Percentiles rank a stretch among this genome's conserved stretches.
These are phyloP conservation scores for Botrytis byssoidea DNA, from an alignment of 2,329 filamentous ascomycete species.

Conservation along the genomic window DNA sequence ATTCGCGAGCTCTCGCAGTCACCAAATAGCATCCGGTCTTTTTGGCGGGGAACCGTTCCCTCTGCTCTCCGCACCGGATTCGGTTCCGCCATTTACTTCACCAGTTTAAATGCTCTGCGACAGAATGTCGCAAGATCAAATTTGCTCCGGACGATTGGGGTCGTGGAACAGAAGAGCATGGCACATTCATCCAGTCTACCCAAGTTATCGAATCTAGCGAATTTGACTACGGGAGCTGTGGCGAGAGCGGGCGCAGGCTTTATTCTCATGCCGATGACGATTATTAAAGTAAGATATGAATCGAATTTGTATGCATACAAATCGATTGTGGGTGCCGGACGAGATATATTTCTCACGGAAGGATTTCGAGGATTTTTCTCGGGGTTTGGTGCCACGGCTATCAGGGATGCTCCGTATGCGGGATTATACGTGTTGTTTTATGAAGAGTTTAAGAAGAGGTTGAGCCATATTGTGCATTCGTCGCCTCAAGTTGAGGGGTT, in stretches of 20 bases:
- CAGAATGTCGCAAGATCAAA: conserved; percentile 57
- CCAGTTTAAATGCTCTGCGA: conserved; percentile 79
- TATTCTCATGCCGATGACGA: conserved; percentile 90
- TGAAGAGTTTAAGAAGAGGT: conserved; percentile 71
- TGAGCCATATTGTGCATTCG: conserved; percentile 42
- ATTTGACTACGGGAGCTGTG: conserved; percentile 78
- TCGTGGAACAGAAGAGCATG: conserved; percentile 29
- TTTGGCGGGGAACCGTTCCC: conserved; percentile 92
- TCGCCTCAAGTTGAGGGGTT: conserved; percentile 30
- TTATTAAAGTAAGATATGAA: conserved; percentile 96
- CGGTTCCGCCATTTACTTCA: conserved; percentile 93
- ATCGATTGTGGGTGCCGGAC: conserved; percentile 68
- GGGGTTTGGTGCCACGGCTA: conserved; percentile 89
- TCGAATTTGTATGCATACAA: conserved; percentile 81
- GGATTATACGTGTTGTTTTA: conserved; percentile 94
- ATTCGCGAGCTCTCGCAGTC: conserved; percentile 68
- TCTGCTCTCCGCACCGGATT: conserved; percentile 92
- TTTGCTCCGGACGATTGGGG: conserved; percentile 39
- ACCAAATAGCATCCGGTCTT: conserved; percentile 61
- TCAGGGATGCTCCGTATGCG: conserved; percentile 94
- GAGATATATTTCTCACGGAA: conserved; percentile 70
- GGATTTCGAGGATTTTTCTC: conserved; percentile 85
- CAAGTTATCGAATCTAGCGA: conserved; percentile 78
- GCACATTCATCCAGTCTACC: conserved; percentile 69
- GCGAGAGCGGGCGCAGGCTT: conserved; percentile 86